Percentiles rank a stretch among this genome's conserved stretches.
These are phyloP conservation scores for Millerozyma miso DNA, from an alignment of 805 yeast species.

Conservation along the genomic window DNA sequence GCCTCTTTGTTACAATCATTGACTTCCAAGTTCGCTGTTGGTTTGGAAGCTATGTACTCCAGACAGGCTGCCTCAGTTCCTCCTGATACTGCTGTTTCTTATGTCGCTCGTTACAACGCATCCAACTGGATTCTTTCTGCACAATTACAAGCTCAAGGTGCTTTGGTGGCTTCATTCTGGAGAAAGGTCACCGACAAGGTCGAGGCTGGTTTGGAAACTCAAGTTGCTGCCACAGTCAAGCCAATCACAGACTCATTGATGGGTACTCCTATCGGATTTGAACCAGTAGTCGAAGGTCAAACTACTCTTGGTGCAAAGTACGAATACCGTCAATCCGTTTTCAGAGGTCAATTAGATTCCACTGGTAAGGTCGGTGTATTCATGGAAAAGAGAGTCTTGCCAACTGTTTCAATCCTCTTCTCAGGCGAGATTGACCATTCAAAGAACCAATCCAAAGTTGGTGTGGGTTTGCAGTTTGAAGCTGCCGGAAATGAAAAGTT, in stretches of 20 bases:
- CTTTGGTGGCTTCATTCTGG: conserved; percentile 86
- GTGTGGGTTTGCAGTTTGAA: conserved; percentile 94
- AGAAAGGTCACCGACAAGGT: conserved; percentile 88
- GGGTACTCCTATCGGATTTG: conserved; percentile 77
- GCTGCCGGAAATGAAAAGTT: conserved; percentile 92
- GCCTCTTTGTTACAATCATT: conserved; percentile 88
- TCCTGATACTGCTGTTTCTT: conserved; percentile 87
- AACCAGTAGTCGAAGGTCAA: conserved; percentile 82
- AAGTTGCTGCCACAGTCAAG: conserved; percentile 67
- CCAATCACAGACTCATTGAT: conserved; percentile 72
- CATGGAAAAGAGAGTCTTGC: conserved; percentile 89
- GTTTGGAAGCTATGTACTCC: conserved; percentile 89
- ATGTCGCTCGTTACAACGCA: conserved; percentile 84
- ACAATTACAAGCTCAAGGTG: conserved; percentile 90
- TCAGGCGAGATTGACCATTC: conserved; percentile 90
- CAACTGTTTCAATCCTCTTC: conserved; percentile 84
- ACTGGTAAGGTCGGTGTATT: conserved; percentile 86
- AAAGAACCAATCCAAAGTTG: conserved; percentile 67
- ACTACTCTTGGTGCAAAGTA: conserved; percentile 96
- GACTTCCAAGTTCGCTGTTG: conserved; percentile 78
- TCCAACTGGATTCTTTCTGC: conserved; percentile 93
- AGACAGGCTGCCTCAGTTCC: conserved; percentile 62
- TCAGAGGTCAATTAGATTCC: conserved; percentile 92
- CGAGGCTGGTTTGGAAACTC: conserved; percentile 91
- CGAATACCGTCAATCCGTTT: conserved; percentile 93